Evolutionary conservation across 192 early-diverging fungal genomes (phyloP), one percentile per base, ranked within the genome.

Genomic region (Oehlia diaphana): DNA sequence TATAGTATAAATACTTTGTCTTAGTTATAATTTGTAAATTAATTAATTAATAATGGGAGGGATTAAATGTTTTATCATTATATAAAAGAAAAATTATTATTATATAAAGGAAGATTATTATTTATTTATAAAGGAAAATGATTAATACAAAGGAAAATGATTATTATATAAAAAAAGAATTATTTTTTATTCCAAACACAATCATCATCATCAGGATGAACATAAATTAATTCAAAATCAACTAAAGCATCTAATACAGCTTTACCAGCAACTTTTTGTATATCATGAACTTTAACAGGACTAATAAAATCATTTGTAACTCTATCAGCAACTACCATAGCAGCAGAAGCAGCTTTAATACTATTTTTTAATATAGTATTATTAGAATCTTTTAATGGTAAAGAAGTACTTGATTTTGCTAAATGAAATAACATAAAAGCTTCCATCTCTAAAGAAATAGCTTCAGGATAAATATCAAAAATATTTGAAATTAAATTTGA

Each of bases 301-400:
- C 74, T 58, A 76, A 97, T 95, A 72, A 95, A 93, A 0, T 73
- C 82, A 80, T 93, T 92, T 33, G 84, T 86, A 37, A 84, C 78
- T 28, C 96, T 88, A 81, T 96, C 91, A 2, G 93, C 93, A 86
- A 95, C 96, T 12, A 96, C 92, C 87, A 95, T 91, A 76, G 93
- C 88, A 21, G 91, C 92, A 42, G 90, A 93, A 26, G 94, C 92
- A 2, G 96, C 93, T 1, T 87, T 87, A 63, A 98, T 90, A 2
- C 88, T 87, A 58, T 77, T 80, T 42, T 35, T 33, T 19, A 26
- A 12, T 9, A 26, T 2, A 5, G 2, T 37, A 37, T 7, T n/a
- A 64, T 28, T 64, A n/a, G 21, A 26, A 26, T 64, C 21, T 26
- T 64, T 64, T 64, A 64, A 64, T 69, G 81, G 79, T 1, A 83